A percentile compares a stretch with the other conserved stretches of the same genome.
Evolutionary conservation across 2,329 filamentous ascomycete genomes (phyloP).

Genomic region (Aphanoascus verrucosus): DNA sequence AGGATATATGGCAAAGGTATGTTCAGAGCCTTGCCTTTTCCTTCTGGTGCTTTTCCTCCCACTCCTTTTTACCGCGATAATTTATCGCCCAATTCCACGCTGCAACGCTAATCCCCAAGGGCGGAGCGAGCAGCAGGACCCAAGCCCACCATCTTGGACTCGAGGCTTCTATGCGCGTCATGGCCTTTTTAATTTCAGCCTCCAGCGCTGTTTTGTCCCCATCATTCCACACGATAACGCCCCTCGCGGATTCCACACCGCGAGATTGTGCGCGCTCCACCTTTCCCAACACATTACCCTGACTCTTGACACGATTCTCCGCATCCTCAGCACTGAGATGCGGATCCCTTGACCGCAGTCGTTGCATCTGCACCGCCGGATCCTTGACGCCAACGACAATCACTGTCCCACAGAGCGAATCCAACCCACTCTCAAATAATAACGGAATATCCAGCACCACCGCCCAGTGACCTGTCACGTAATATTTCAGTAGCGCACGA

Average conservation of each 20-base stretch:
- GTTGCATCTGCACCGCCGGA: constrained; percentile 67
- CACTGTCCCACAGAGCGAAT: constrained; percentile 72
- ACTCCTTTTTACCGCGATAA: constrained; percentile 56
- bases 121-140: constrained; percentile 57
- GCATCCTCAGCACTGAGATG: constrained; percentile 80
- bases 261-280: constrained; percentile 61
- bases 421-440: constrained; percentile 79
- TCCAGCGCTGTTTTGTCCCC: constrained; percentile 59
- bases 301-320: constrained; percentile 71
- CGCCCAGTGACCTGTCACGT: constrained; percentile 69
- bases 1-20: background rate
- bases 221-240: constrained; percentile 88
- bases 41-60: constrained; percentile 51
- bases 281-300: constrained; percentile 78
- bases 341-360: constrained; percentile 62
- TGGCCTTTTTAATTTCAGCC: constrained; percentile 53
- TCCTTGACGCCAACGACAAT: constrained; percentile 79
- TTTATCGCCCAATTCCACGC: constrained; percentile 65
- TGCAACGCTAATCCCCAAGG: constrained; percentile 58
- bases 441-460: constrained; percentile 87
- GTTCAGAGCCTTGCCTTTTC: constrained; percentile 51
- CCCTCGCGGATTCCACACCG: constrained; percentile 44
- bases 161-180: constrained; percentile 49
- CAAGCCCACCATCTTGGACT: constrained; percentile 82
- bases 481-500: constrained; percentile 58